Evolutionary conservation across 73 alveolate species (phyloP), one percentile per base, ranked within the genome.

Genomic region (Paramecium sonneborni): DNA sequence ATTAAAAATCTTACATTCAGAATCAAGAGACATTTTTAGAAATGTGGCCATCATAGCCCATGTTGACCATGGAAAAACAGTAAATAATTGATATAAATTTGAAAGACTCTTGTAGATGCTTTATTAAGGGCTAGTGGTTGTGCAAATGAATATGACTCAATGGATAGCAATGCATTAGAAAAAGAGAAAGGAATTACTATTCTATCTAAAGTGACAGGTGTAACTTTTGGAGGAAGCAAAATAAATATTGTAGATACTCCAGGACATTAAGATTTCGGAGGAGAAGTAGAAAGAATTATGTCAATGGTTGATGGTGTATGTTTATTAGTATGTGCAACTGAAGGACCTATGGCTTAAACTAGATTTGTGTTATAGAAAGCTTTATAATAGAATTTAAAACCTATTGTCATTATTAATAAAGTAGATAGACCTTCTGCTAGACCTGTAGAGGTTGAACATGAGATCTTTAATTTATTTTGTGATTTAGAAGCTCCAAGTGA

Each of bases 271-370:
- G 97, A 94, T 58, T 94, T 94, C 24, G 97, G 97, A 70, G 97
- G 94, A 32, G 94, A 88, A 72, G 94, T 88, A 20, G 99, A 97
- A 79, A 85, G 99, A 43, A 96, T 96, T 88, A 95, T 97, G 97
- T 44, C 95, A 62, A 97, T 98, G 98, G 98, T 95, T 68, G 98
- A 96, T 92, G 98, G 98, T 26, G 97, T 96, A 28, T 94, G 97
- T 89, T 85, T 96, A 26, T 97, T 97, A 34, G 98, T 97, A 20
- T 97, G 96, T 79, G 97, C 98, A 26, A 96, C 97, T 57, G 98
- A 96, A 85, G 99, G 98, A n/a, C 98, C 98, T 10, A 95, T 95
- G 98, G 96, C 98, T 6, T 85, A 95, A 69, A 95, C 98, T 43
- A 94, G 95, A 85, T 95, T 95, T 68, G 99, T 97, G 7, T 93